Conservation (phyloP, 768 basidiomycete species). For the Tricholoma flavovirens region DNA sequence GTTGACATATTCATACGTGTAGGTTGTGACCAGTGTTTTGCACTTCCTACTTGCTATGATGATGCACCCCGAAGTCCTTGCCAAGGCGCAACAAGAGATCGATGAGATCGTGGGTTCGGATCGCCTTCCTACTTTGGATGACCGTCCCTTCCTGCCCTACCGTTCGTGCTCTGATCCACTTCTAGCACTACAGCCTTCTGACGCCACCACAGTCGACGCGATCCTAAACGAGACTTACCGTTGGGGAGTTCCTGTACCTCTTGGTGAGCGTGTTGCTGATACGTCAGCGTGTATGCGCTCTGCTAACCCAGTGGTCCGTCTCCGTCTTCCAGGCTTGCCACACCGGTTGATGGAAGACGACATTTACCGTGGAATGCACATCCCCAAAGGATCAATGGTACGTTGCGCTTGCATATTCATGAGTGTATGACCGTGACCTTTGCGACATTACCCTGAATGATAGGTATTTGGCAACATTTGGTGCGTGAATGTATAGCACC, state of each 20-base stretch:
- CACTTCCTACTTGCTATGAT: constrained; percentile 70
- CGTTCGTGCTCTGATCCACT: constrained; percentile 22
- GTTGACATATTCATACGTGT: neutral
- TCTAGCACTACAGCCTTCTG: neutral
- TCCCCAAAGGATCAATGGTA: constrained; percentile 60
- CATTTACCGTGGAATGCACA: constrained; percentile 48
- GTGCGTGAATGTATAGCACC: constrained; percentile 20
- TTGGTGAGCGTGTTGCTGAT: constrained; percentile 33
- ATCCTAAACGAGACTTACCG: constrained; percentile 50
- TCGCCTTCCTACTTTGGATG: constrained; percentile 55
- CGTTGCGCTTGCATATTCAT: constrained; percentile 11
- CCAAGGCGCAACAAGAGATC: constrained; percentile 59
- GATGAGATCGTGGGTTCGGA: constrained; percentile 51
- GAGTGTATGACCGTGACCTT: neutral
- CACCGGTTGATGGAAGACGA: constrained; percentile 65
- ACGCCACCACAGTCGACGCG: constrained; percentile 35
- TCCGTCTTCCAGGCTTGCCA: constrained; percentile 42
- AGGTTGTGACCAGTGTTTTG: constrained; percentile 51
- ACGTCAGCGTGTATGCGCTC: neutral
- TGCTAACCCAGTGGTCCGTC: neutral
- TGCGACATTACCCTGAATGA: constrained; percentile 3
- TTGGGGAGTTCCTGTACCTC: constrained; percentile 53
- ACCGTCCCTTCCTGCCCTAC: constrained; percentile 52
- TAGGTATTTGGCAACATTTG: constrained; percentile 59
- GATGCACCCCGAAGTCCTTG: constrained; percentile 48